phyloP scores from a whole-genome alignment of 306 rosid species.

The Crotalaria pallida region DNA sequence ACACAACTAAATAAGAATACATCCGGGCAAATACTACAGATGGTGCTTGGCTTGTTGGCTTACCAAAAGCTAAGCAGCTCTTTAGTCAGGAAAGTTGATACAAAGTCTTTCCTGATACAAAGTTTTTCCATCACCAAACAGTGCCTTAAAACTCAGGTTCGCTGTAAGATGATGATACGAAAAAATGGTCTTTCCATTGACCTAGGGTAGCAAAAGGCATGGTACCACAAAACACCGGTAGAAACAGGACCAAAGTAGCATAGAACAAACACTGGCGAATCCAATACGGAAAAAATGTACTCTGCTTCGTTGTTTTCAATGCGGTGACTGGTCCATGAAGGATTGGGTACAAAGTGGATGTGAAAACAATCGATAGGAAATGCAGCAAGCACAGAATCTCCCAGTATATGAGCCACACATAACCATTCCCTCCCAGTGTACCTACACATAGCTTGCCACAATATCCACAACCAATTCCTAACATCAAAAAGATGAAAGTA shows the following conservation, averaged over 20 bases:
- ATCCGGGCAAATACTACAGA: slow-evolving; percentile 8
- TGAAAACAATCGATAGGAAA: slow-evolving; percentile 46
- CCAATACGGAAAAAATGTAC: slow-evolving; percentile 42
- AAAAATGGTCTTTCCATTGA: slow-evolving; percentile 70
- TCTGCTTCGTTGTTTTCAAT: slow-evolving; percentile 24
- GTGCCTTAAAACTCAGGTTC: slow-evolving; percentile 1
- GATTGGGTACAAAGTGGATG: slow-evolving; percentile 42
- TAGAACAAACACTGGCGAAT: slow-evolving; percentile 51
- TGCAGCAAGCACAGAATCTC: slow-evolving; percentile 62
- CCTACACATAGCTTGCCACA: slow-evolving; percentile 78
- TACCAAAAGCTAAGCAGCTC: neutral
- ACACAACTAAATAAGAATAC: neutral
- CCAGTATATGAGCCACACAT: slow-evolving; percentile 71
- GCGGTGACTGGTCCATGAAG: slow-evolving; percentile 58
- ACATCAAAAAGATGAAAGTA: slow-evolving; percentile 61
- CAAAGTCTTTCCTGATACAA: neutral
- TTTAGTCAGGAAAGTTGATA: too few species aligned
- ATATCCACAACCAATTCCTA: slow-evolving; percentile 65
- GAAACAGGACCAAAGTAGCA: slow-evolving; percentile 34
- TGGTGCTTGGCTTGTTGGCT: slow-evolving; percentile 7
- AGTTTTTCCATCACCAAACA: slow-evolving; percentile 1
- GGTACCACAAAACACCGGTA: slow-evolving; percentile 75
- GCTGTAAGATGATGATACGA: slow-evolving; percentile 5
- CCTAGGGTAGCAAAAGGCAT: slow-evolving; percentile 70
- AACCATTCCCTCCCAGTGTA: slow-evolving; percentile 83